Conservation (phyloP, 2,329 filamentous ascomycete genomes). For the Pseudopithomyces chartarum region DNA sequence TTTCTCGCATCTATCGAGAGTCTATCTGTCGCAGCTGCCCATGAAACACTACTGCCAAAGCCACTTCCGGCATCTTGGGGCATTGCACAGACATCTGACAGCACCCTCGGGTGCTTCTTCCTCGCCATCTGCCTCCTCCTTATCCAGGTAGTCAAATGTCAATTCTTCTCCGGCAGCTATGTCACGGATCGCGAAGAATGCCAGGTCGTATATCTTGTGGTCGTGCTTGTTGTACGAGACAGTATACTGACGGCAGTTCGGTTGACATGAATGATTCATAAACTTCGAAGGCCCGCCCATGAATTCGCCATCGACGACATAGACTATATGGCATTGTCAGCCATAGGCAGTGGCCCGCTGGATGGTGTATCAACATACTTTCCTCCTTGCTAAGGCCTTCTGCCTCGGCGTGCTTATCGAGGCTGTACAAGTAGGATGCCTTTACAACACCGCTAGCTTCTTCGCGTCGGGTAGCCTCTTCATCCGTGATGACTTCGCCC, state of each 20-base stretch:
- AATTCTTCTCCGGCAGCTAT: constrained; percentile 71
- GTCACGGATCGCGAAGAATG: constrained; percentile 72
- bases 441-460: constrained; percentile 61
- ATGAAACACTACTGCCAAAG: constrained; percentile 57
- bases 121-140: constrained; percentile 52
- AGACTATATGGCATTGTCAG: constrained; percentile 25
- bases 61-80: constrained; percentile 68
- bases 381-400: constrained; percentile 52
- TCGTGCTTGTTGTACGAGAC: constrained; percentile 78
- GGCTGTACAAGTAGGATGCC: constrained; percentile 64
- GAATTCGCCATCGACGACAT: constrained; percentile 69
- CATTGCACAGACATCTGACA: constrained; percentile 60
- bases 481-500: constrained; percentile 60
- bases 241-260: constrained; percentile 79
- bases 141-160: constrained; percentile 80
- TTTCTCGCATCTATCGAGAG: too few relatives aligned
- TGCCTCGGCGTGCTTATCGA: constrained; percentile 78
- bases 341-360: neutral
- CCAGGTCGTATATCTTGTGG: constrained; percentile 74
- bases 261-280: constrained; percentile 82
- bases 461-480: constrained; percentile 69
- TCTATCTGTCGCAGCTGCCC: too few relatives aligned
- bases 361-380: neutral
- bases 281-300: constrained; percentile 79
- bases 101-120: constrained; percentile 45